phyloP scores from a whole-genome alignment of 371 early-diverging fungal species.

The Rhizopus sp. region DNA sequence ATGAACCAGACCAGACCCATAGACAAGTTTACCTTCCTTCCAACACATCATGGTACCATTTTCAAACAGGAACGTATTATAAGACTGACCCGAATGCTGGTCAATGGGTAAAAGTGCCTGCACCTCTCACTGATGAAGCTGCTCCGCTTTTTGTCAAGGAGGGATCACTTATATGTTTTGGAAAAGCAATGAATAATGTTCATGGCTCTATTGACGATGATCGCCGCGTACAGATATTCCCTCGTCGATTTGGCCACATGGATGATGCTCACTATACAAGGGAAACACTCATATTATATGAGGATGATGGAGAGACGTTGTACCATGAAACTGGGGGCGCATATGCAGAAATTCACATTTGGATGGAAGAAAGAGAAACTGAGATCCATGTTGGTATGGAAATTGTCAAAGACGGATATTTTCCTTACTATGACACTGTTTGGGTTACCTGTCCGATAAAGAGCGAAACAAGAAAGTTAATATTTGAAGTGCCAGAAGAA shows the following conservation, averaged over 20 bases:
- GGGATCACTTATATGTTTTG: slow-evolving; percentile 33
- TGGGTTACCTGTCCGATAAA: slow-evolving; percentile 47
- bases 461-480: slow-evolving; percentile 37
- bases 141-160: slow-evolving; percentile 40
- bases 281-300: slow-evolving; percentile 29
- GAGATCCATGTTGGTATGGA: slow-evolving; percentile 35
- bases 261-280: not conserved
- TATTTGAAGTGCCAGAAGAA: slow-evolving; percentile 21
- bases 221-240: slow-evolving; percentile 40
- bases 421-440: slow-evolving; percentile 41
- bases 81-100: slow-evolving; percentile 12
- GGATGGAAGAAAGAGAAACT: slow-evolving; percentile 30
- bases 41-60: slow-evolving; percentile 42
- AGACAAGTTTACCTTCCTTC: slow-evolving; percentile 45
- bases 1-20: slow-evolving; percentile 22
- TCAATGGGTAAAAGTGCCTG: slow-evolving; percentile 21
- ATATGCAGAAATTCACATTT: slow-evolving; percentile 33
- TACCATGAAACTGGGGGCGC: slow-evolving; percentile 38
- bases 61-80: slow-evolving; percentile 35
- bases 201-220: slow-evolving; percentile 30
- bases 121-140: slow-evolving; percentile 24
- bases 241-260: slow-evolving; percentile 11
- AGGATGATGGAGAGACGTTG: slow-evolving; percentile 44
- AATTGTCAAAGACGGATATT: slow-evolving; percentile 33
- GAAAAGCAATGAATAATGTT: slow-evolving; percentile 37